Evolutionary conservation across 805 yeast genomes (phyloP), one percentile per base, ranked within the genome.

Genomic region (Candida sithepensis): DNA sequence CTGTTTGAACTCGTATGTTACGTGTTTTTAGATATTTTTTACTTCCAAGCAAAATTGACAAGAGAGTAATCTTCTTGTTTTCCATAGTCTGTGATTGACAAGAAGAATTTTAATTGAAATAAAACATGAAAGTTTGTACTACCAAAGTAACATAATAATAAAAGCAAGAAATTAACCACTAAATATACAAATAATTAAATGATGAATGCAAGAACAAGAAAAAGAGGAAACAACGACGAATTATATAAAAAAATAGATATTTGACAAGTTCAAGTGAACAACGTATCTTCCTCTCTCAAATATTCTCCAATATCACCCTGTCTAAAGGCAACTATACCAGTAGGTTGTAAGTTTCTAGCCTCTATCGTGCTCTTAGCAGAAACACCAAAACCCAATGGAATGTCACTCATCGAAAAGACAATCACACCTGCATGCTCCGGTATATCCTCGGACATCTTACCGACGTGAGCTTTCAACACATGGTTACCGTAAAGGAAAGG

Each of bases 291-390:
- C 61, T 94, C 98, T 78, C 99, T 90, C 63, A 94, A 76, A 63
- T 89, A 94, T 69, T 94, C 99, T 54, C 99, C 99, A 56, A 94
- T 88, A 73, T 94, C 99, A 56, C 95, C 88, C 67, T 94, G 99
- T 77, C 99, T 84, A 67, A 88, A 92, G 3, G 96, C 96, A 14
- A 92, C 96, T 44, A 94, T 91, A 21, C 84, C 94, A 22, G 96
- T 92, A 47, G 99, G 99, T 65, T 87, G 96, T 59, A 90, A 73
- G 62, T 82, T 80, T 67, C 94, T 82, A 21, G 94, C 82, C 65
- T 92, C 99, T 30, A 82, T 76, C 9, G 98, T 90, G 28, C 96
- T 83, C 68, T 88, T 91, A 30, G 98, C 91, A 60, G 91, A 79
- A 12, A 94, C 95, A 50, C 99, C 99, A 61, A 94, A 94, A 0